Base-by-base conservation (phyloP, 805 yeast species). In the Metschnikowia kofuensis region DNA sequence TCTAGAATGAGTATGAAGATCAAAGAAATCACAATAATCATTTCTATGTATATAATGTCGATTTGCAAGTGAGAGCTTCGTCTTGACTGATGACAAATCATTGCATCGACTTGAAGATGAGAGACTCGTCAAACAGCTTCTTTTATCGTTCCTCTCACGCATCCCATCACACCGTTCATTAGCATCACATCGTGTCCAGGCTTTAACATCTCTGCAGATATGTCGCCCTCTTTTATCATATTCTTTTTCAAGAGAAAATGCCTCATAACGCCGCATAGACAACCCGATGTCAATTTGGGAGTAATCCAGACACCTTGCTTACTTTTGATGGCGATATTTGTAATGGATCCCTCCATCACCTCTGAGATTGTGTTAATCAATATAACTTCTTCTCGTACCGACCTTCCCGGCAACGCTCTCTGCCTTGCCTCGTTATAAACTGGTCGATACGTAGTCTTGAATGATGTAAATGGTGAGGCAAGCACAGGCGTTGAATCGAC, bases 121-220 rank as follows among this genome's bases (percentile, higher is more conserved):
- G 12, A 13, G 13, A 10, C 9, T 34, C 42, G 40, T 44, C 38
- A 55, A 14, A 39, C 45, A 35, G 48, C 37, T n/a, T 49, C 49
- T n/a, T 63, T 61, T 4, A 86, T 65, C 7, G 62, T 69, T 2
- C 87, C 94, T 53, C 75, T 79, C 0, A 80, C 80, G 12, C 88
- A 85, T 2, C 99, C 99, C 68, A 82, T 79, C 5, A 92, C 75
- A 8, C 89, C 96, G 66, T 92, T 92, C 64, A 89, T 83, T 26
- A 92, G 59, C 34, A 94, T 61, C 1, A 91, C 76, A 34, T 78
- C 81, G 49, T 84, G 89, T 6, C 96, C 96, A n/a, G 66, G 64
- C 31, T 63, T 58, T 4, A 92, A 57, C n/a, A 77, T 78, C 11
- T 68, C 64, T 21, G 74, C 59, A 1, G 61, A 57, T 5, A 87